Evolutionary conservation across 345 rosid species (phyloP).

Genomic region (Citrus trifoliata): DNA sequence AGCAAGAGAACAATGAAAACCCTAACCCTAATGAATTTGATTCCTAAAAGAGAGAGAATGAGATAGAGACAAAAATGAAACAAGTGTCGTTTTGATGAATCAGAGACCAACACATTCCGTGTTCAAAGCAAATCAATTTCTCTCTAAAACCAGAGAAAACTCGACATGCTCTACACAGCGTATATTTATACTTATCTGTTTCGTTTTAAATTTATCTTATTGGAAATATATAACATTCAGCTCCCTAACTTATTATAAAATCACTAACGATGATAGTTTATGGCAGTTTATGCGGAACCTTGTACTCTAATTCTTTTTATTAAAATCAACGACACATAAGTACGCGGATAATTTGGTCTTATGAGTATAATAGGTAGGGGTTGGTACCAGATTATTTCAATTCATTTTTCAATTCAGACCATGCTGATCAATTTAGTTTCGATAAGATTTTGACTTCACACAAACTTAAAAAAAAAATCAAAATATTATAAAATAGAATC

Average conservation of each 20-base stretch:
- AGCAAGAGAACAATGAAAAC: not conserved
- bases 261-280: not conserved
- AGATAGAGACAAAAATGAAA: conserved; percentile 21
- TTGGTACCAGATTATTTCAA: too few relatives aligned
- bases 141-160: conserved; percentile 13
- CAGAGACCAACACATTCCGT: conserved; percentile 22
- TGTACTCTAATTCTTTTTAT: too few relatives aligned
- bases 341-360: too few relatives aligned
- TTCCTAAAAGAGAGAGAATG: conserved; percentile 12
- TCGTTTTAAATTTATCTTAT: not conserved
- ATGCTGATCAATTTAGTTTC: fast-evolving
- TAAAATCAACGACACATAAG: too few relatives aligned
- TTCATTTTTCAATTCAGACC: too few relatives aligned
- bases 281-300: too few relatives aligned
- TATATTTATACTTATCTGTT: conserved; percentile 23
- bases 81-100: conserved; percentile 35
- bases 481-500: too few relatives aligned
- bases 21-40: conserved; percentile 34
- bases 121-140: conserved; percentile 3
- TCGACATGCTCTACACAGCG: not conserved
- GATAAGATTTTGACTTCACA: too few relatives aligned
- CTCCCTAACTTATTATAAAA: not conserved
- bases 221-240: not conserved
- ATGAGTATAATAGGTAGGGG: too few relatives aligned
- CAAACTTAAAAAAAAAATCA: too few relatives aligned